phyloP scores from a whole-genome alignment of 768 basidiomycete species.

The Boletus rubroflammeus region DNA sequence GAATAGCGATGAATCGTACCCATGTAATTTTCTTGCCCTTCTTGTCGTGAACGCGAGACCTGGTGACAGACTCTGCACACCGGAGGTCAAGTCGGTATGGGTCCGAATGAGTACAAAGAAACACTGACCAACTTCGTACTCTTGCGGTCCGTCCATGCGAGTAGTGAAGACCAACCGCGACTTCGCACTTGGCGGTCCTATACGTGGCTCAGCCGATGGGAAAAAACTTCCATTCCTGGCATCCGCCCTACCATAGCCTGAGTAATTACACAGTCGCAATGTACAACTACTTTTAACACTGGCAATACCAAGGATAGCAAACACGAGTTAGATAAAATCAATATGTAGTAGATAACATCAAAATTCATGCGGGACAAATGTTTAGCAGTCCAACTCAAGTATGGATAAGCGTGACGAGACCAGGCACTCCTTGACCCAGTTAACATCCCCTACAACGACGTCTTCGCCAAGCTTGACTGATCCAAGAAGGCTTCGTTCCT shows the following conservation, averaged over 20 bases:
- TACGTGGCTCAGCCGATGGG: conserved; percentile 5
- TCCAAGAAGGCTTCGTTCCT: conserved; percentile 35
- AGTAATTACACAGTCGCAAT: background rate
- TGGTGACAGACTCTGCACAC: conserved; percentile 47
- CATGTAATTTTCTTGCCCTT: conserved; percentile 46
- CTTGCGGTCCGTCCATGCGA: conserved; percentile 39
- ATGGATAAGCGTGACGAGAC: conserved; percentile 54
- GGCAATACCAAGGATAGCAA: background rate
- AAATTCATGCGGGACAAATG: background rate
- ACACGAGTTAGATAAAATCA: conserved; percentile 1
- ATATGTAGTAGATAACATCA: conserved; percentile 1
- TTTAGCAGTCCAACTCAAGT: conserved; percentile 19
- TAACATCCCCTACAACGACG: conserved; percentile 47
- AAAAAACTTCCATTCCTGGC: conserved; percentile 19
- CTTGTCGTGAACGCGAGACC: conserved; percentile 48
- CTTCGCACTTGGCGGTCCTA: background rate
- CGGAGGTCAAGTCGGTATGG: background rate
- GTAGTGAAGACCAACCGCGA: conserved; percentile 8
- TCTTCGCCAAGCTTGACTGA: conserved; percentile 26
- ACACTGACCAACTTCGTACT: conserved; percentile 68
- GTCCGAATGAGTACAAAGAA: background rate
- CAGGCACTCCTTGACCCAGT: conserved; percentile 78
- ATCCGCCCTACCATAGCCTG: background rate
- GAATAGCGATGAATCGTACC: conserved; percentile 36
- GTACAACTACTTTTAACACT: conserved; percentile 12